Percentiles rank a stretch among this genome's conserved stretches.
Evolutionary conservation across 441 rosid species (phyloP).

Genomic region (Jatropha multifida): DNA sequence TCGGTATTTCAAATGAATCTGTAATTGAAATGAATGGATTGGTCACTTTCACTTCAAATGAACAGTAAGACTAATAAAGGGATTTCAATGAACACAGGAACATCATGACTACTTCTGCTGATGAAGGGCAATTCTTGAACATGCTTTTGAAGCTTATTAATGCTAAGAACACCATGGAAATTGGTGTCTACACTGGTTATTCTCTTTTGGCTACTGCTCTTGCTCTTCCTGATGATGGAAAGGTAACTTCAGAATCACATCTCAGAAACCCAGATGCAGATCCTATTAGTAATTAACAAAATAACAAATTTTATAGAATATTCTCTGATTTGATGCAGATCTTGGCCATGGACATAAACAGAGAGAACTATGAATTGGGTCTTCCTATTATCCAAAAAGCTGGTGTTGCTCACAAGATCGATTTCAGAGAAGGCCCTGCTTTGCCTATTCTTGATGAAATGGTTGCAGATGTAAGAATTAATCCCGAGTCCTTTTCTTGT

Average conservation of each 20-base stretch:
- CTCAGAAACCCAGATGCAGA: background rate
- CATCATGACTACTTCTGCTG: slow-evolving; percentile 94
- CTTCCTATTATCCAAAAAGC: slow-evolving; percentile 88
- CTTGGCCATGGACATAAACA: slow-evolving; percentile 93
- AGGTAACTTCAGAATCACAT: slow-evolving; percentile 38
- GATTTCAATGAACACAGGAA: slow-evolving; percentile 44
- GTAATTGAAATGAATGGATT: no score
- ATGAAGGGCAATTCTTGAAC: slow-evolving; percentile 89
- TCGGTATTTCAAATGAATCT: no score
- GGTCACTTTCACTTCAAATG: background rate
- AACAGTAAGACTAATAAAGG: background rate
- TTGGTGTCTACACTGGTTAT: slow-evolving; percentile 96
- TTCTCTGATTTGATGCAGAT: slow-evolving; percentile 44
- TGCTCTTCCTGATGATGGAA: slow-evolving; percentile 94
- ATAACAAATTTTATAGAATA: no score
- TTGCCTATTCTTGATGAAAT: slow-evolving; percentile 80
- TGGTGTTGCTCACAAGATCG: slow-evolving; percentile 92
- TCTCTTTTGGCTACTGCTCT: slow-evolving; percentile 97
- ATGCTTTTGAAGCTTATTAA: slow-evolving; percentile 89
- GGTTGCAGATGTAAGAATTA: slow-evolving; percentile 58
- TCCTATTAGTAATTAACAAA: background rate
- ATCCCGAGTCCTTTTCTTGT: no score
- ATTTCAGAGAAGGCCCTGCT: slow-evolving; percentile 94
- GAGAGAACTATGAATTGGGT: slow-evolving; percentile 86
- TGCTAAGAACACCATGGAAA: slow-evolving; percentile 98